Conservation (phyloP, 2,329 filamentous ascomycete species). For the Aspergillus sp. region DNA sequence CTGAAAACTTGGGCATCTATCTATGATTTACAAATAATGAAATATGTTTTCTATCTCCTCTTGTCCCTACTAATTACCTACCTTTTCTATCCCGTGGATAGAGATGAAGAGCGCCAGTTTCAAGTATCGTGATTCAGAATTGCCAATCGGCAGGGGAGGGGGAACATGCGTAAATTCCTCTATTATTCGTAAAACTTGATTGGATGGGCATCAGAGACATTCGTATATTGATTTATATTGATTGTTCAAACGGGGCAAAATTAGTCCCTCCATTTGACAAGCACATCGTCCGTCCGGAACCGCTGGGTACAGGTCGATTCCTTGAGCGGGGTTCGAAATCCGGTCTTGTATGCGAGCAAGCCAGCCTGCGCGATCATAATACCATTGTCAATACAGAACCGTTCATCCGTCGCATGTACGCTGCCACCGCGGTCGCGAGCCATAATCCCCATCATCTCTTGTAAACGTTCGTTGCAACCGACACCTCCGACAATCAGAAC, state of each 20-base stretch:
- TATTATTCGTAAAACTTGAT: not conserved
- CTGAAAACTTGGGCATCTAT: not conserved
- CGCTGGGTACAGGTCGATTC: slow-evolving; percentile 82
- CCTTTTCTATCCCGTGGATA: not conserved
- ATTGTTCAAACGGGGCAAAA: not conserved
- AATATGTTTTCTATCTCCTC: not conserved
- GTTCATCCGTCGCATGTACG: slow-evolving; percentile 91
- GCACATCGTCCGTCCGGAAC: slow-evolving; percentile 77
- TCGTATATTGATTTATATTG: not conserved
- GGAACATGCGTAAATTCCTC: not conserved
- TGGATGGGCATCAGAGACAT: not conserved
- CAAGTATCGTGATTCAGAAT: too few relatives aligned
- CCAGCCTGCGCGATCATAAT: slow-evolving; percentile 99
- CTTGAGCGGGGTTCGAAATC: slow-evolving; percentile 69
- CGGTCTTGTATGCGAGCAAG: slow-evolving; percentile 75
- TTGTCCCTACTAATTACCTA: not conserved
- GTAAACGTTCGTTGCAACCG: slow-evolving; percentile 87
- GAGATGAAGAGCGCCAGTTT: too few relatives aligned
- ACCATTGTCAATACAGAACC: slow-evolving; percentile 98
- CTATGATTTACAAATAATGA: not conserved
- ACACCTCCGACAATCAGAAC: slow-evolving; percentile 95
- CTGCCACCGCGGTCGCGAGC: slow-evolving; percentile 80
- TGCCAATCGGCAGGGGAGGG: too few relatives aligned
- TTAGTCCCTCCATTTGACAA: slow-evolving; percentile 70
- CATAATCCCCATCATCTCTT: slow-evolving; percentile 99